A percentile compares a stretch with the other conserved stretches of the same genome.
Evolutionary conservation across 2,329 filamentous ascomycete species (phyloP).

Genomic region (Fusarium protoensiforme): DNA sequence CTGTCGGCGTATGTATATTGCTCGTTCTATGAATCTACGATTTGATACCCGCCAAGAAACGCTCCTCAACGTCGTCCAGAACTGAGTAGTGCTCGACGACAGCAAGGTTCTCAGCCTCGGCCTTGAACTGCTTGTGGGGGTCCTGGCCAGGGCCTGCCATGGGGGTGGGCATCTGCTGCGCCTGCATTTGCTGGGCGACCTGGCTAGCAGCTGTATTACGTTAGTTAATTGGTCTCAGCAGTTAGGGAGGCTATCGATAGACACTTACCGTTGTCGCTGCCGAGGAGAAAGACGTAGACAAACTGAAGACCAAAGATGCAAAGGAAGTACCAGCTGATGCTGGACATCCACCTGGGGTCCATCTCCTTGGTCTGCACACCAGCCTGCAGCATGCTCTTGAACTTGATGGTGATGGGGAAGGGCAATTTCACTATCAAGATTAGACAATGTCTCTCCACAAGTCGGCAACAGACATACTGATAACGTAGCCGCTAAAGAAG

Average conservation of each 20-base stretch:
- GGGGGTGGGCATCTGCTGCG: conserved; percentile 61
- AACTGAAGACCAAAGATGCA: conserved; percentile 97
- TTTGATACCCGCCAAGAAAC: conserved; percentile 72
- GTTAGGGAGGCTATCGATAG: not conserved
- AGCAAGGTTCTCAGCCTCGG: conserved; percentile 93
- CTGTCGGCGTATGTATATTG: conserved; percentile 40
- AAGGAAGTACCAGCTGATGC: conserved; percentile 98
- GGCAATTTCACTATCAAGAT: conserved; percentile 82
- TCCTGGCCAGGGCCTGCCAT: conserved; percentile 95
- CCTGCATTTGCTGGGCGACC: conserved; percentile 89
- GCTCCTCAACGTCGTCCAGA: conserved; percentile 86
- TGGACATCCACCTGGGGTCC: conserved; percentile 98
- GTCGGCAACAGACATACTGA: conserved; percentile 69
- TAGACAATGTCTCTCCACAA: conserved; percentile 10
- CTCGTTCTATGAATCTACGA: conserved; percentile 49
- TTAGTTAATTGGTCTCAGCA: conserved; percentile 7
- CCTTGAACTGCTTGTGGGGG: conserved; percentile 93
- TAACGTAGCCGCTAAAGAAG: conserved; percentile 98
- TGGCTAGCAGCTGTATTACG: conserved; percentile 79
- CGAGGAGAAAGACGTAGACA: conserved; percentile 96
- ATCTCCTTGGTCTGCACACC: conserved; percentile 95
- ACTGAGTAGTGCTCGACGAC: conserved; percentile 95
- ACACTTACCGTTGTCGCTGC: conserved; percentile 89
- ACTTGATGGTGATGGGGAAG: conserved; percentile 97
- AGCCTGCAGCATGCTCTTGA: conserved; percentile 99